Percentiles rank a stretch among this genome's conserved stretches.
Conservation (phyloP, 2,329 filamentous ascomycete species). For the Ploettnerulaceae sp. region DNA sequence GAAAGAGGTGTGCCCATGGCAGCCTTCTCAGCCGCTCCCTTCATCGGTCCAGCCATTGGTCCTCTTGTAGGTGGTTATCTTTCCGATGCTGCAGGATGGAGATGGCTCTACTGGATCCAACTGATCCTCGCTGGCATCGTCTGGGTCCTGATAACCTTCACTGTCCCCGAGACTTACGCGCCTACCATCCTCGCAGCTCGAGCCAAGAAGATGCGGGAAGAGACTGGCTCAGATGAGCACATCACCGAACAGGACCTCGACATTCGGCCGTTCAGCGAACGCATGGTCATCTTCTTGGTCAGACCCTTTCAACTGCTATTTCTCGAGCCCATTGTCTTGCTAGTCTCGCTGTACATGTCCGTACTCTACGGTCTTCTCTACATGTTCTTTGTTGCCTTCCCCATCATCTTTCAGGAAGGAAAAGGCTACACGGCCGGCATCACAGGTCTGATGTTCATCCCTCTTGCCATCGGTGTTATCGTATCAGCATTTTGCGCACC, state of each 20-base stretch:
- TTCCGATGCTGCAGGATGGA: slow-evolving; percentile 65
- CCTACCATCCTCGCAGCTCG: slow-evolving; percentile 68
- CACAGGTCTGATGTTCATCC: slow-evolving; percentile 85
- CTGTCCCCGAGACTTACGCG: slow-evolving; percentile 85
- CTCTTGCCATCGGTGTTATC: slow-evolving; percentile 71
- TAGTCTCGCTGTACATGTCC: slow-evolving; percentile 81
- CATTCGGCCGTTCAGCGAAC: slow-evolving; percentile 60
- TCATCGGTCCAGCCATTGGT: slow-evolving; percentile 74
- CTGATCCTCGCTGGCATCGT: slow-evolving; percentile 66
- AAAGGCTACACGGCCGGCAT: slow-evolving; percentile 72
- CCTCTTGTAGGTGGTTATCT: slow-evolving; percentile 75
- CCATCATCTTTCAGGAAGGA: slow-evolving; percentile 64
- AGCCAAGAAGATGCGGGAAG: slow-evolving; percentile 65
- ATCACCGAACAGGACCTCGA: slow-evolving; percentile 82
- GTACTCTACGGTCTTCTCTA: slow-evolving; percentile 49
- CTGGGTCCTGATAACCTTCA: slow-evolving; percentile 76
- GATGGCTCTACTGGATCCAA: slow-evolving; percentile 86
- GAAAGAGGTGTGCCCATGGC: slow-evolving; percentile 85
- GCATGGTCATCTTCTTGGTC: slow-evolving; percentile 68
- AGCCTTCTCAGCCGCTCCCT: slow-evolving; percentile 76
- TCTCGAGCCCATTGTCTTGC: slow-evolving; percentile 76
- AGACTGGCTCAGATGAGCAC: slow-evolving; percentile 60
- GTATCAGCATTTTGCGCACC: slow-evolving; percentile 62
- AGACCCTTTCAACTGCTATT: slow-evolving; percentile 84
- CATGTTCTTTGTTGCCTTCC: slow-evolving; percentile 48